Evolutionary conservation across 805 yeast species (phyloP).

Genomic region (Candida coleopterorum): DNA sequence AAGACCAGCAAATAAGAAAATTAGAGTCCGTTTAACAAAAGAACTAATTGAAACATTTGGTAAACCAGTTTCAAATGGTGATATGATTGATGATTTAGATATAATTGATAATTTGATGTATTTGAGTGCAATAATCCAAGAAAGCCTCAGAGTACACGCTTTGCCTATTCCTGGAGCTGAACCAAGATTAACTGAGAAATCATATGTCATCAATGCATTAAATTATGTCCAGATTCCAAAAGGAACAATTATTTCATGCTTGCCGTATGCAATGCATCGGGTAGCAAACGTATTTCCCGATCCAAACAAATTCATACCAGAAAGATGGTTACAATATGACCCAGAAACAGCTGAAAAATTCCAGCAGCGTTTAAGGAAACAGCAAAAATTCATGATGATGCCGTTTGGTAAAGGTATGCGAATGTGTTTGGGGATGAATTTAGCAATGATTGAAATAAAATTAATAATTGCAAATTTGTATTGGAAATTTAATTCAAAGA

Average conservation of each 20-base stretch:
- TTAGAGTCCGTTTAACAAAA: constrained; percentile 43
- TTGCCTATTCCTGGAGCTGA: constrained; percentile 76
- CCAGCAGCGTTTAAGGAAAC: constrained; percentile 34
- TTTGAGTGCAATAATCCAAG: constrained; percentile 58
- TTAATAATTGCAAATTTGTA: constrained; percentile 49
- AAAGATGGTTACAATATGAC: constrained; percentile 51
- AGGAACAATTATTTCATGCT: constrained; percentile 56
- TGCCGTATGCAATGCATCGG: constrained; percentile 63
- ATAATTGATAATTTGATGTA: constrained; percentile 52
- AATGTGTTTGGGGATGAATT: constrained; percentile 70
- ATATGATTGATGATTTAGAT: constrained; percentile 25
- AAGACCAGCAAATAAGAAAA: constrained; percentile 37
- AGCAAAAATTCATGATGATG: constrained; percentile 56
- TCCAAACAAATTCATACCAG: constrained; percentile 52
- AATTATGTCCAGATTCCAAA: constrained; percentile 38
- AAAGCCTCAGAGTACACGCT: constrained; percentile 57
- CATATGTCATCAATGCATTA: constrained; percentile 19
- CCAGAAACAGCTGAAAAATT: constrained; percentile 22
- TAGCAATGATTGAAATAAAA: constrained; percentile 65
- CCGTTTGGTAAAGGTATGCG: constrained; percentile 71
- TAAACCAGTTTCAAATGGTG: constrained; percentile 15
- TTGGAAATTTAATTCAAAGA: constrained; percentile 39
- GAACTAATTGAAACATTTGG: constrained; percentile 44
- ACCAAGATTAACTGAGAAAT: constrained; percentile 46
- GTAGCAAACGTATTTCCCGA: constrained; percentile 44